These are phyloP conservation scores for Fulvia fulva DNA, from an alignment of 2,329 filamentous ascomycete species.

Conservation along the genomic window DNA sequence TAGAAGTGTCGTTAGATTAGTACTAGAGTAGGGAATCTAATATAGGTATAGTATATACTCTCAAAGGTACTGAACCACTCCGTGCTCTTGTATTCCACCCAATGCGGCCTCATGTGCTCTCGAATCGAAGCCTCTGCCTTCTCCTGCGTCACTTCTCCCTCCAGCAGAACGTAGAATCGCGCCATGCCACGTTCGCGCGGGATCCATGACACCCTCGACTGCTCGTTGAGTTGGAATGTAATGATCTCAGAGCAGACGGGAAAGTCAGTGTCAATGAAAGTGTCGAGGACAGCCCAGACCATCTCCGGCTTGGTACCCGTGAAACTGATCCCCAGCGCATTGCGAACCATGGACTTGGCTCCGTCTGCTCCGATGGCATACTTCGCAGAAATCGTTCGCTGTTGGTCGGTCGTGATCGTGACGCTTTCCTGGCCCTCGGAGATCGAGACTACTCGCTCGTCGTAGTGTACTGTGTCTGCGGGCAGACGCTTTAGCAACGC, in stretches of 20 bases:
- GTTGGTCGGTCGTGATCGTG: conserved; percentile 1
- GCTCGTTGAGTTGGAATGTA: conserved; percentile 13
- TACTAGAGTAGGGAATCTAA: no score
- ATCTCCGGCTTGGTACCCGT: conserved; percentile 15
- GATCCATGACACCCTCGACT: conserved; percentile 11
- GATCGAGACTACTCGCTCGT: conserved; percentile 4
- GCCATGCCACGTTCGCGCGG: conserved; percentile 12
- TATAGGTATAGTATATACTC: conserved; percentile 1
- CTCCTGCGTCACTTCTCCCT: conserved; percentile 12
- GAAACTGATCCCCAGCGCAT: conserved; percentile 10
- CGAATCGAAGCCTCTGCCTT: conserved; percentile 9
- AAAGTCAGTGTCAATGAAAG: conserved; percentile 13
- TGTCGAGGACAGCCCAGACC: conserved; percentile 10
- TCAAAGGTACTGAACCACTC: conserved; percentile 15
- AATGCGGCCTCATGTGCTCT: conserved; percentile 8
- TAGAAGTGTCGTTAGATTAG: background rate
- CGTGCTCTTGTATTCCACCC: conserved; percentile 10
- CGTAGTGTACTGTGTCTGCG: conserved; percentile 3
- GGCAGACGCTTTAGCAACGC: background rate
- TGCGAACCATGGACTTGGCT: conserved; percentile 9
- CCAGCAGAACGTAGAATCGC: conserved; percentile 11
- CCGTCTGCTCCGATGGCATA: conserved; percentile 12
- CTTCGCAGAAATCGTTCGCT: conserved; percentile 3
- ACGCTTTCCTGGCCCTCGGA: conserved; percentile 4
- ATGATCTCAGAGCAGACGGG: conserved; percentile 12